Percentiles rank a stretch among this genome's conserved stretches.
Conservation (phyloP, 2,329 filamentous ascomycete genomes). For the Aureobasidium pullulans region DNA sequence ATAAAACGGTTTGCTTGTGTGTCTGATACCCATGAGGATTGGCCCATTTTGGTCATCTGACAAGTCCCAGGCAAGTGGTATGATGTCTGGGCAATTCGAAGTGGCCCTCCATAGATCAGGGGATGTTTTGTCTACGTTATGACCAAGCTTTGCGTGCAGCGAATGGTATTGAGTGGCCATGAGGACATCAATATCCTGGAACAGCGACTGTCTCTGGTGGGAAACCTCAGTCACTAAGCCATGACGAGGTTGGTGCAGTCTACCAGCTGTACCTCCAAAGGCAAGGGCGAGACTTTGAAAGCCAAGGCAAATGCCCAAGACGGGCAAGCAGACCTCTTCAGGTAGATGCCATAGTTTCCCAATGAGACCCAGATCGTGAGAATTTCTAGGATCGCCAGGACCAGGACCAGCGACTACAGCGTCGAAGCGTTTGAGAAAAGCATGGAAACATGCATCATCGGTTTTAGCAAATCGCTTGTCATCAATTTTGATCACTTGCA, state of each 20-base stretch:
- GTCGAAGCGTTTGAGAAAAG: conserved; percentile 57
- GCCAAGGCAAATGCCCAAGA: conserved; percentile 82
- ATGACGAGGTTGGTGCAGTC: conserved; percentile 67
- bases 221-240: conserved; percentile 67
- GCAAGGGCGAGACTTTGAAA: conserved; percentile 73
- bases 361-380: conserved; percentile 78
- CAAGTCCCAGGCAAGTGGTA: conserved; percentile 44
- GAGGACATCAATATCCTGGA: conserved; percentile 52
- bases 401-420: conserved; percentile 87
- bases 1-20: conserved; percentile 66
- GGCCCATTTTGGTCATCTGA: conserved; percentile 40
- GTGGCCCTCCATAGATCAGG: conserved; percentile 33
- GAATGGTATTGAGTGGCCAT: conserved; percentile 73
- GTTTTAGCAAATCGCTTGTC: conserved; percentile 30
- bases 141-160: conserved; percentile 40
- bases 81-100: conserved; percentile 28
- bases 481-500: conserved; percentile 62
- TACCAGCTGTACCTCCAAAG: conserved; percentile 59
- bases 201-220: conserved; percentile 57
- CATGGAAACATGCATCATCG: conserved; percentile 32
- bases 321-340: conserved; percentile 56
- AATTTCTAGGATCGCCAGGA: conserved; percentile 67
- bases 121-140: conserved; percentile 29
- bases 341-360: conserved; percentile 63
- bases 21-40: conserved; percentile 72